Conservation (phyloP, 2,329 filamentous ascomycete genomes). For the Cadophora malorum region DNA sequence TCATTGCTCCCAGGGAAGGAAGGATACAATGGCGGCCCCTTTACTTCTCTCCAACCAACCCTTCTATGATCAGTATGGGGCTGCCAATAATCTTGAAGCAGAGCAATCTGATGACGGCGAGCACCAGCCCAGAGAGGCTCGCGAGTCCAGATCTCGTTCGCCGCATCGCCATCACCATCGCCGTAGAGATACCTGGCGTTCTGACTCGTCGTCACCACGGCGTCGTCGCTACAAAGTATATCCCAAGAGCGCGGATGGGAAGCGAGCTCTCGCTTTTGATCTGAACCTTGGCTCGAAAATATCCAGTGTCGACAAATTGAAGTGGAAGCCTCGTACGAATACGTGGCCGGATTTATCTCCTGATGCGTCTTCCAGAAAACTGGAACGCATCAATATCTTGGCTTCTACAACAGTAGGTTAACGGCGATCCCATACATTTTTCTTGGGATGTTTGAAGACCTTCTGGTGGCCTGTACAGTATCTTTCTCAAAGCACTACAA, state of each 20-base stretch:
- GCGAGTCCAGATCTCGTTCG: not conserved
- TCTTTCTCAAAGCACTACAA: too few species aligned
- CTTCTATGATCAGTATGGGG: not conserved
- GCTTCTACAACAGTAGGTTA: not conserved
- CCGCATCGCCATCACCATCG: not conserved
- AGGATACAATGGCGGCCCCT: not conserved
- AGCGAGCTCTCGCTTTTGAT: not conserved
- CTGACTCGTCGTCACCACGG: not conserved
- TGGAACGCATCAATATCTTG: not conserved
- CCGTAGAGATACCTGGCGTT: not conserved
- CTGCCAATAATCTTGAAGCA: not conserved
- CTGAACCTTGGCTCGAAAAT: not conserved
- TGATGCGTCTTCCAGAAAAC: not conserved
- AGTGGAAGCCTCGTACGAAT: not conserved
- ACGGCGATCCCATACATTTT: not conserved
- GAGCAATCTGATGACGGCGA: not conserved
- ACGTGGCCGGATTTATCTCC: not conserved
- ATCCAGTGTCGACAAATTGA: not conserved
- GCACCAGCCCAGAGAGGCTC: not conserved
- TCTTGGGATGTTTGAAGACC: too few species aligned
- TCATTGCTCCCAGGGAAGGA: not conserved
- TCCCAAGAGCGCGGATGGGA: not conserved
- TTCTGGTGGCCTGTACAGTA: too few species aligned
- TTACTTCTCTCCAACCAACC: not conserved
- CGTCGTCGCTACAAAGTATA: not conserved